A percentile compares a stretch with the other conserved stretches of the same genome.
Conservation (phyloP, 805 yeast genomes). For the Priceomyces castillae region DNA sequence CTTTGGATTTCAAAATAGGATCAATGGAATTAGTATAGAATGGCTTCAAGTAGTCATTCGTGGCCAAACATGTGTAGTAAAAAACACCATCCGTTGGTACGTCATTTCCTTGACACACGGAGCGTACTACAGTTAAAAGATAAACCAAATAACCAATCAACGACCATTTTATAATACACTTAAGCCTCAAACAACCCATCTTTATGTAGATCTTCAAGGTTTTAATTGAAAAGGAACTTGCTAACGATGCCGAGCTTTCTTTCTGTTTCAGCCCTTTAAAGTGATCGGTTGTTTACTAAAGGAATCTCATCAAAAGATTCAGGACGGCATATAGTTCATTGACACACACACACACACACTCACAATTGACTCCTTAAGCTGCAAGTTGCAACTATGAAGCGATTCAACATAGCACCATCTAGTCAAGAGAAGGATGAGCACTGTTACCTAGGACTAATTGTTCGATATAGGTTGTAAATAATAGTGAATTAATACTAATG, state of each 20-base stretch:
- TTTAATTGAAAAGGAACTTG: no score
- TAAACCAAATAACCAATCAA: conserved; percentile 8
- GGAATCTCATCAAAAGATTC: background rate
- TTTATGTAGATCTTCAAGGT: background rate
- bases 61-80: conserved; percentile 5
- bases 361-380: background rate
- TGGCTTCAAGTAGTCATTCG: conserved; percentile 3
- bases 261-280: background rate
- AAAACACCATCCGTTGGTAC: conserved; percentile 2
- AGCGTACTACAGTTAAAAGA: conserved; percentile 6
- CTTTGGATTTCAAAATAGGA: conserved; percentile 2
- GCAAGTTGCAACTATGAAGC: background rate
- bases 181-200: background rate
- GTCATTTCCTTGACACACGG: conserved; percentile 1
- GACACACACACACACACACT: no score
- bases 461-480: no score
- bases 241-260: no score
- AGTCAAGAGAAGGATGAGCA: no score
- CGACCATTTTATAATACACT: background rate
- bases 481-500: no score
- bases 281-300: background rate
- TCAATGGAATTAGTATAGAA: conserved; percentile 2
- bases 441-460: no score
- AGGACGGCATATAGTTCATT: background rate
- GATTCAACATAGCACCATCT: no score